Percentiles rank a stretch among this genome's conserved stretches.
These are phyloP conservation scores for Zopfia rhizophila DNA, from an alignment of 2,329 filamentous ascomycete genomes.

Conservation along the genomic window DNA sequence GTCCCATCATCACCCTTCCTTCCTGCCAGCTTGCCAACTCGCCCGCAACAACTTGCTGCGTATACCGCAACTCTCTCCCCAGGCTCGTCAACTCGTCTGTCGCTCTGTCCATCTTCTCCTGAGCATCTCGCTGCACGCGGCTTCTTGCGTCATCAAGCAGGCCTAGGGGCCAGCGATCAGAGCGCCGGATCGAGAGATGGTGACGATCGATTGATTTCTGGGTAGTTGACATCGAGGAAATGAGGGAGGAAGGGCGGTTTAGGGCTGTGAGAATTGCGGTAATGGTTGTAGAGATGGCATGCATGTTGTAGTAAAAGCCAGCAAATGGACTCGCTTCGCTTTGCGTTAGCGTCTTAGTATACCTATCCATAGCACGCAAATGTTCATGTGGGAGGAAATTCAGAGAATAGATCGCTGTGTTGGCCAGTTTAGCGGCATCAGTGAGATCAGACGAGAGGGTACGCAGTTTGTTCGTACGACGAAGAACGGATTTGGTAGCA, in stretches of 20 bases:
- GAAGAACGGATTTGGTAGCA: constrained; percentile 82
- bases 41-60: constrained; percentile 89
- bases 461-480: constrained; percentile 78
- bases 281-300: constrained; percentile 85
- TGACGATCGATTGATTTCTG: constrained; percentile 82
- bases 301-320: constrained; percentile 78
- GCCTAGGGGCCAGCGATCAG: constrained; percentile 81
- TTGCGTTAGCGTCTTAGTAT: constrained; percentile 72
- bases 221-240: constrained; percentile 77
- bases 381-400: constrained; percentile 76
- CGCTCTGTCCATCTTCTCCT: constrained; percentile 78
- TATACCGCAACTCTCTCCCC: constrained; percentile 86
- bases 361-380: constrained; percentile 76
- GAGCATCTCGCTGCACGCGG: constrained; percentile 83
- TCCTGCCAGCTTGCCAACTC: constrained; percentile 97
- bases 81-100: constrained; percentile 77
- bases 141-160: constrained; percentile 89
- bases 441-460: constrained; percentile 73
- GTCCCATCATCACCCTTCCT: constrained; percentile 80
- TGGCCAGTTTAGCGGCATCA: constrained; percentile 70
- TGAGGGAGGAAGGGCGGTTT: constrained; percentile 79
- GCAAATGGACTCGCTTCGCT: constrained; percentile 78
- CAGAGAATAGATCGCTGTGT: constrained; percentile 62
- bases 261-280: constrained; percentile 83
- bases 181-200: constrained; percentile 76